Evolutionary conservation across 352 stramenopile species (phyloP), one percentile per base, ranked within the genome.

Genomic region (Phytophthora pluvialis): DNA sequence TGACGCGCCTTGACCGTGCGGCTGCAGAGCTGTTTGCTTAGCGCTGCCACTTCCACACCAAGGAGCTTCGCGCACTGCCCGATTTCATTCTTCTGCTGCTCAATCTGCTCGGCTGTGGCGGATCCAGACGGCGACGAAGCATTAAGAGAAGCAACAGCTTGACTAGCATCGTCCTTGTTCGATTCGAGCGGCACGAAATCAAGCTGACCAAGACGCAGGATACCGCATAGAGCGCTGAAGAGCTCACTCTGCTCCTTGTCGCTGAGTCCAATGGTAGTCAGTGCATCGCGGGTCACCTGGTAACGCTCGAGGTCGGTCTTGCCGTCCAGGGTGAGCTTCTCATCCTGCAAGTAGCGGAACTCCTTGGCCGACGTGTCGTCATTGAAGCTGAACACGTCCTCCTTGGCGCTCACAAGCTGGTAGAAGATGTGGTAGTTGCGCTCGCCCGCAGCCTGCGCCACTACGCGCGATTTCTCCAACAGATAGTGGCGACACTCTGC

Each of bases 341-440:
- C 85, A 31, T 93, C 78, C 60, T 89, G 81, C 46, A 96, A 57
- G 42, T 94, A 96, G 2, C 83, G 81, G 31, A 92, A 94, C 29
- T 90, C 78, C 8, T 64, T 58, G 4, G 83, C 53, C 4, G 73
- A 86, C n/a, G 81, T 75, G 10, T 60, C 52, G 1, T 74, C 49
- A 0, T 52, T 45, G 58, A 94, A 91, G 31, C 75, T 73, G 33
- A 88, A 95, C 25, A 60, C 62, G 3, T 70, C 47, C 46, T 93
- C 83, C 9, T 82, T 77, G 3, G 85, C 86, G 15, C 77, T 91
- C 26, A 91, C 74, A 9, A 98, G 78, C 69, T 98, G 91, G 79
- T 99, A 99, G 72, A 99, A 99, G 21, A 99, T 97, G 77, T 99
- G 97, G 85, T 99, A 99, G 71, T 99, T 99, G 32, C 98, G 83